Evolutionary conservation across 179 eudicot genomes (phyloP).

Genomic region (Corrigiola litoralis): DNA sequence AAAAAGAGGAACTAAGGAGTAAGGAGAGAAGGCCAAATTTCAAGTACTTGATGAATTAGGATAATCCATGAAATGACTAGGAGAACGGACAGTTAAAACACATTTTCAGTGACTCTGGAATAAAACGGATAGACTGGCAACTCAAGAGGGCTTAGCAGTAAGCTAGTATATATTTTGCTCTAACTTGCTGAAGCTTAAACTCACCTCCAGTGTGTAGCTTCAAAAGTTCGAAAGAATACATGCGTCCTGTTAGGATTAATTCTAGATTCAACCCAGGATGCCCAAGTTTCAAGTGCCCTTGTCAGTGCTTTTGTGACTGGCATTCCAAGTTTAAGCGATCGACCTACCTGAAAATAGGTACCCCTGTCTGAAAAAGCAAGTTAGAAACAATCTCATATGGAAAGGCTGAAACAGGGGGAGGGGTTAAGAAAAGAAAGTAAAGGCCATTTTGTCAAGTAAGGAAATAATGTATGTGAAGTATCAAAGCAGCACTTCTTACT

Average conservation of each 20-base stretch:
- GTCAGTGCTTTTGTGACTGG: conserved; percentile 57
- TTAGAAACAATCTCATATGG: conserved; percentile 27
- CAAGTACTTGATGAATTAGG: too few species aligned
- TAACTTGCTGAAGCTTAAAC: conserved; percentile 15
- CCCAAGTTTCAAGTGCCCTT: conserved; percentile 72
- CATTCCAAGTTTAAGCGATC: conserved; percentile 77
- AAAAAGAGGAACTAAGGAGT: too few species aligned
- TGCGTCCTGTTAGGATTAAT: conserved; percentile 69
- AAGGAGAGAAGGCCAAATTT: too few species aligned
- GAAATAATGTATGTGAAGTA: too few species aligned
- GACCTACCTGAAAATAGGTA: conserved; percentile 73
- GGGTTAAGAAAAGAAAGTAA: not conserved
- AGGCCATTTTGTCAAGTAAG: too few species aligned
- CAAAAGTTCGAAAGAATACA: conserved; percentile 91
- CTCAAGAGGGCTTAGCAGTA: not conserved
- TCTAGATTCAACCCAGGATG: conserved; percentile 69
- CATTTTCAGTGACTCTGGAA: too few species aligned
- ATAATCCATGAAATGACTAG: too few species aligned
- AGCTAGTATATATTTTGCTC: too few species aligned
- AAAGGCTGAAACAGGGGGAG: not conserved
- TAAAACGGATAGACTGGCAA: too few species aligned
- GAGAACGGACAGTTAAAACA: too few species aligned
- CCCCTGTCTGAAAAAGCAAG: conserved; percentile 63
- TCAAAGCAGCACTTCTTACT: too few species aligned
- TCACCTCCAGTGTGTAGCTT: conserved; percentile 91